These are phyloP conservation scores for Chlorella sp. DNA, from an alignment of 139 green algal species.

Conservation along the genomic window DNA sequence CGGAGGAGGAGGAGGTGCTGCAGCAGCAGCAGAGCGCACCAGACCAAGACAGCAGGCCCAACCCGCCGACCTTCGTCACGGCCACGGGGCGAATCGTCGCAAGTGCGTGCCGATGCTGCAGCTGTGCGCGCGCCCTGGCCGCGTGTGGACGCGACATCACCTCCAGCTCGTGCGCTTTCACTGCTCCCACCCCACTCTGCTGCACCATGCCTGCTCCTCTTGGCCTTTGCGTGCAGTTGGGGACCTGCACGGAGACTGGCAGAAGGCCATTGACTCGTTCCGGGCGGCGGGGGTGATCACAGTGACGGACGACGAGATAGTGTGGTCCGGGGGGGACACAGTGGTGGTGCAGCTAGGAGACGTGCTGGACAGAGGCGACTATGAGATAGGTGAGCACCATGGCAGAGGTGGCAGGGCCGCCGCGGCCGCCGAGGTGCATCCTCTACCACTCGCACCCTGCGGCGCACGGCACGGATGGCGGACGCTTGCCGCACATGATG, in stretches of 20 bases:
- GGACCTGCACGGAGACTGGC: constrained; percentile 87
- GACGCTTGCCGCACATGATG: too few species aligned
- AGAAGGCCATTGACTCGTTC: constrained; percentile 71
- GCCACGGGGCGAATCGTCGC: constrained; percentile 68
- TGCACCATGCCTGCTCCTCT: too few species aligned
- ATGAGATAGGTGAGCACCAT: constrained; percentile 80
- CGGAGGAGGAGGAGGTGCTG: too few species aligned
- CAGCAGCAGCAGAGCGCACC: too few species aligned
- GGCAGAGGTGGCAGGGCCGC: too few species aligned
- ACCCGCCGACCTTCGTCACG: constrained; percentile 63
- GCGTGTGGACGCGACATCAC: too few species aligned
- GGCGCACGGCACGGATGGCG: too few species aligned
- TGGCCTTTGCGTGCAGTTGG: constrained; percentile 73
- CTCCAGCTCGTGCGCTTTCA: not conserved
- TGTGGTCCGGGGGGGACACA: constrained; percentile 76
- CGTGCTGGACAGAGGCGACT: constrained; percentile 83
- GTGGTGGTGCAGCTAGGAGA: constrained; percentile 89
- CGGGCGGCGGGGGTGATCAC: constrained; percentile 62
- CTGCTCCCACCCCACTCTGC: not conserved
- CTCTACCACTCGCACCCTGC: too few species aligned
- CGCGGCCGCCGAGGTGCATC: too few species aligned
- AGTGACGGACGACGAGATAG: constrained; percentile 29
- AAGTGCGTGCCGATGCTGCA: too few species aligned
- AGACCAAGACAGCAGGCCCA: too few species aligned
- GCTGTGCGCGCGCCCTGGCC: not conserved